phyloP scores from a whole-genome alignment of 73 alveolate genomes.

The Uronychia setigera region DNA sequence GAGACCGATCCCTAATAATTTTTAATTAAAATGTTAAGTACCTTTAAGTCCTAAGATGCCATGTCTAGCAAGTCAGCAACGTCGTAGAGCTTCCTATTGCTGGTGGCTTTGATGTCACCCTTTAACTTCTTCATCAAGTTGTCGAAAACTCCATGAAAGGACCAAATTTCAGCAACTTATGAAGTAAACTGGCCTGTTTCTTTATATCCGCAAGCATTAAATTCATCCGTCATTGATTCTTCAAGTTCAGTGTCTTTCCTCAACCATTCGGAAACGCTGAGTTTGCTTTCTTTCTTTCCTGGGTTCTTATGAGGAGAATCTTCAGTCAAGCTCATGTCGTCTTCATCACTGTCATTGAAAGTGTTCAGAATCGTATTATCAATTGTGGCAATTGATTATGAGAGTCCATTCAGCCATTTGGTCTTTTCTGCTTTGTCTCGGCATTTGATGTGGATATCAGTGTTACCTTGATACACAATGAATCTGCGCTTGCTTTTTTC shows the following conservation, averaged over 20 bases:
- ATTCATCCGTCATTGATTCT: not conserved
- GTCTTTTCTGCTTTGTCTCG: slow-evolving; percentile 38
- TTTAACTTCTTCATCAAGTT: not conserved
- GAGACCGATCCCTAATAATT: not conserved
- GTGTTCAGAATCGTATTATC: slow-evolving; percentile 1
- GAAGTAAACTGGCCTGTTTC: not conserved
- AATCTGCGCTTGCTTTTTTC: slow-evolving; percentile 32
- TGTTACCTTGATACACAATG: slow-evolving; percentile 28
- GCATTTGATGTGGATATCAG: slow-evolving; percentile 45
- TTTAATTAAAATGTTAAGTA: not conserved
- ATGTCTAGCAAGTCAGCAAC: not conserved
- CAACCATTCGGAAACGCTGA: not conserved
- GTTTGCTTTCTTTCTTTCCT: not conserved
- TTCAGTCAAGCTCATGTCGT: not conserved
- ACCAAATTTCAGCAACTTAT: not conserved
- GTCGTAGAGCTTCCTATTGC: not conserved
- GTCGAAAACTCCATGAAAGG: not conserved
- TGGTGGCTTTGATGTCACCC: not conserved
- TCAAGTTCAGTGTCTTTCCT: not conserved
- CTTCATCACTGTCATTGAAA: slow-evolving; percentile 18
- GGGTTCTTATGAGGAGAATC: not conserved
- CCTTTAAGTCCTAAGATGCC: not conserved
- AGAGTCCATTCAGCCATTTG: slow-evolving; percentile 54
- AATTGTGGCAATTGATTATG: slow-evolving; percentile 1
- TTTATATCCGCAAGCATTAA: not conserved